Conservation (phyloP, 495 filamentous ascomycete genomes). For the Penicillium parvum region DNA sequence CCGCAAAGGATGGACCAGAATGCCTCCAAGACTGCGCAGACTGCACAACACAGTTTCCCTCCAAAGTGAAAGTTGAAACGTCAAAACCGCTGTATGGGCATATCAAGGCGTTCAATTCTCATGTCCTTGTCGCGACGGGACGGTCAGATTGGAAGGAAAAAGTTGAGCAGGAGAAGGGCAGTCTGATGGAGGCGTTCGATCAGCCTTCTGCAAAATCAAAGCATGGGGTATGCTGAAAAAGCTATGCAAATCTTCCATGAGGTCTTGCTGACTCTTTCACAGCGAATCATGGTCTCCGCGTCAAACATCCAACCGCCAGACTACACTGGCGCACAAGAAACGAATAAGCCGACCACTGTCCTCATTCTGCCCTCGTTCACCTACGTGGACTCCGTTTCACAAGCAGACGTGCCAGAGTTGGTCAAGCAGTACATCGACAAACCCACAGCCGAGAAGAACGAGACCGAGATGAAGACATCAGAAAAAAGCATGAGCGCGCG, state of each 20-base stretch:
- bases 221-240: slow-evolving; percentile 59
- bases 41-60: slow-evolving; percentile 71
- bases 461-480: slow-evolving; percentile 37
- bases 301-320: slow-evolving; percentile 75
- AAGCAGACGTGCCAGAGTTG: slow-evolving; percentile 61
- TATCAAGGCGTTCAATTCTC: slow-evolving; percentile 78
- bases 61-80: slow-evolving; percentile 68
- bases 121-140: slow-evolving; percentile 87
- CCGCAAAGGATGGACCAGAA: slow-evolving; percentile 71
- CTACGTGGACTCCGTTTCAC: slow-evolving; percentile 74
- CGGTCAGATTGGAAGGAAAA: slow-evolving; percentile 89
- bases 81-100: slow-evolving; percentile 73
- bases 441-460: slow-evolving; percentile 56
- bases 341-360: slow-evolving; percentile 58
- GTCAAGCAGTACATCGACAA: slow-evolving; percentile 63
- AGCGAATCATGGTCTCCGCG: slow-evolving; percentile 87
- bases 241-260: neutral
- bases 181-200: slow-evolving; percentile 84
- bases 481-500: slow-evolving; percentile 42
- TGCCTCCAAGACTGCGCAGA: slow-evolving; percentile 81
- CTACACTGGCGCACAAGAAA: slow-evolving; percentile 32
- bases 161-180: slow-evolving; percentile 80
- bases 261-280: slow-evolving; percentile 2
- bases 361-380: slow-evolving; percentile 86
- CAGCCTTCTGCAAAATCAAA: slow-evolving; percentile 51